These are phyloP conservation scores for Claviceps fusiformis DNA, from an alignment of 2,329 filamentous ascomycete species.

Conservation along the genomic window DNA sequence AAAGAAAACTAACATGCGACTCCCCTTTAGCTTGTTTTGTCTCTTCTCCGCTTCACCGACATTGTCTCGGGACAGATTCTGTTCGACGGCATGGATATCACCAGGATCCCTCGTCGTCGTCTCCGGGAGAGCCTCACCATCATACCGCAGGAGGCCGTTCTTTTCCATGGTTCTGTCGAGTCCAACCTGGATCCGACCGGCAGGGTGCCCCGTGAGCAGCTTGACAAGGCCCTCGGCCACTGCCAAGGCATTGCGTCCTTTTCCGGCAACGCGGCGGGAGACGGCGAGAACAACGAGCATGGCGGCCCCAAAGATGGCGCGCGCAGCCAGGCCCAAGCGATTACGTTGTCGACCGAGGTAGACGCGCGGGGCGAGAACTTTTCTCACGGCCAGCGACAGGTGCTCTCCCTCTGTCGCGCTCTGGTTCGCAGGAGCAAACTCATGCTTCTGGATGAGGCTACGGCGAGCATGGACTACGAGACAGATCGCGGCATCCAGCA, in stretches of 20 bases:
- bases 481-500: conserved; percentile 3
- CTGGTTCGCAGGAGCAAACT: conserved; percentile 38
- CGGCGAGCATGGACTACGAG: not conserved
- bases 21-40: conserved; percentile 31
- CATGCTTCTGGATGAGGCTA: not conserved
- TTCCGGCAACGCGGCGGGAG: conserved; percentile 24
- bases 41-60: conserved; percentile 39
- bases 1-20: too few relatives aligned
- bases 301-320: too few relatives aligned
- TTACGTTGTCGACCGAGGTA: conserved; percentile 31
- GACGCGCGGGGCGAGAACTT: conserved; percentile 41
- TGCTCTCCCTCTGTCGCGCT: conserved; percentile 43
- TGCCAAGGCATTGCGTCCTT: conserved; percentile 47
- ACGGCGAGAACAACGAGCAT: conserved; percentile 9
- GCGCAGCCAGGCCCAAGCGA: conserved; percentile 9
- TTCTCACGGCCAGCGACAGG: conserved; percentile 43
- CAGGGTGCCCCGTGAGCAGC: conserved; percentile 35
- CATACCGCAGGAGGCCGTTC: conserved; percentile 44
- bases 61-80: conserved; percentile 37
- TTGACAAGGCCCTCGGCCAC: conserved; percentile 46
- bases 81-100: conserved; percentile 43
- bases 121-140: conserved; percentile 42
- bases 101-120: conserved; percentile 32
- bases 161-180: conserved; percentile 39
- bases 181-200: conserved; percentile 53